phyloP scores from a whole-genome alignment of 1,284 basidiomycete species.

The Meira nashicola region DNA sequence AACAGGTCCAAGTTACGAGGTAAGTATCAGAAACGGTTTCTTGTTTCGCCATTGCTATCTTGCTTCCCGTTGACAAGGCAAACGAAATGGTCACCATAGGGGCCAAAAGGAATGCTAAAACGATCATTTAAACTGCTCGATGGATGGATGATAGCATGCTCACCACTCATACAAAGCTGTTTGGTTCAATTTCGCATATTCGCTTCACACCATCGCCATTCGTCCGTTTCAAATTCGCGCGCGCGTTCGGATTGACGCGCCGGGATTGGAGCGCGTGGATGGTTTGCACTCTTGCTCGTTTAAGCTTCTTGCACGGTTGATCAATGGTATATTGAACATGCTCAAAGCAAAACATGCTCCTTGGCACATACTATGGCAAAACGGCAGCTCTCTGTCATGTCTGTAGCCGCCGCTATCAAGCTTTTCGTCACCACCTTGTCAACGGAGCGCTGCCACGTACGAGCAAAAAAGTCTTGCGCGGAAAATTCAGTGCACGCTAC shows the following conservation, averaged over 20 bases:
- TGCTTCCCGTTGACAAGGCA: constrained; percentile 11
- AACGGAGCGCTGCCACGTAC: neutral
- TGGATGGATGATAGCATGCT: neutral
- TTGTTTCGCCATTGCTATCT: neutral
- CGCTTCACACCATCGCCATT: no score
- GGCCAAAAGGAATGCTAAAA: neutral
- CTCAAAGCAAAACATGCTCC: no score
- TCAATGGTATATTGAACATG: no score
- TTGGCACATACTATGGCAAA: neutral
- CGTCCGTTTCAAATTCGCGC: no score
- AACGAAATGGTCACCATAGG: neutral
- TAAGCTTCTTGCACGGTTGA: no score
- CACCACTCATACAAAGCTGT: no score
- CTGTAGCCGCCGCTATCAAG: neutral
- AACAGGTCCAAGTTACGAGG: constrained; percentile 19
- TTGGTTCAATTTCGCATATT: no score
- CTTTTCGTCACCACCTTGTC: constrained; percentile 6
- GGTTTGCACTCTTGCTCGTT: no score
- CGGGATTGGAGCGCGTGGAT: no score
- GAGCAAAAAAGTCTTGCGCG: neutral
- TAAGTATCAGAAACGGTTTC: constrained; percentile 7
- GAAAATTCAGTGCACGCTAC: neutral
- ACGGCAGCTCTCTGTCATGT: no score
- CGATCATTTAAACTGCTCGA: neutral
- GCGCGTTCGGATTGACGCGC: no score